Evolutionary conservation across 1,284 basidiomycete species (phyloP).

Genomic region (Puccinia novopanici): DNA sequence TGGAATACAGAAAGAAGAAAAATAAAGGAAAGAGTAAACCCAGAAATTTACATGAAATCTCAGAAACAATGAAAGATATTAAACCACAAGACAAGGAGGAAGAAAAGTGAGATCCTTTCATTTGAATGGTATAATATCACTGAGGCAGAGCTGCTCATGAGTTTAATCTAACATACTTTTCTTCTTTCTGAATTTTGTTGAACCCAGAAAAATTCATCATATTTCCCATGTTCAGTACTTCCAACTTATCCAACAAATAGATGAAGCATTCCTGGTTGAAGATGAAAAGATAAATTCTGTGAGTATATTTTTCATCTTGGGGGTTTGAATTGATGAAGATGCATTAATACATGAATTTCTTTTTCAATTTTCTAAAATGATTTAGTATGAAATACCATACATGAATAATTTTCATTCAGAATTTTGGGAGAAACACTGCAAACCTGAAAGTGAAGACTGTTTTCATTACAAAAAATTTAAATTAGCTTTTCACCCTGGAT

Average conservation of each 20-base stretch:
- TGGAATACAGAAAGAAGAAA: not conserved
- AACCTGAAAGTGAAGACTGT: no score
- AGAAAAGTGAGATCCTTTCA: not conserved
- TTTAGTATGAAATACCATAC: not conserved
- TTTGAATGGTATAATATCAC: no score
- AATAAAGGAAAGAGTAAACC: not conserved
- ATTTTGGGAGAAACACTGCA: not conserved
- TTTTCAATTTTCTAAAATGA: not conserved
- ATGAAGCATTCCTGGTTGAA: not conserved
- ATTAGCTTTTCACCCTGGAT: not conserved
- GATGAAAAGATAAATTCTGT: not conserved
- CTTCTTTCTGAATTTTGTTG: no score
- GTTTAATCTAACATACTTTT: not conserved
- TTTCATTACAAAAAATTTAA: not conserved
- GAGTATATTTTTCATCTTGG: not conserved
- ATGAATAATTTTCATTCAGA: not conserved
- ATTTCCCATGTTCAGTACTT: no score
- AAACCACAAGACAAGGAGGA: not conserved
- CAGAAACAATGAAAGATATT: not conserved
- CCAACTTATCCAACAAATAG: no score
- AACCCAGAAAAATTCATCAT: no score
- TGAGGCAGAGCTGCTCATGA: no score
- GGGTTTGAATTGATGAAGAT: not conserved
- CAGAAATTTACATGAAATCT: not conserved
- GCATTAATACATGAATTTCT: not conserved